A percentile compares a stretch with the other conserved stretches of the same genome.
These are phyloP conservation scores for Ogataea populi-albae DNA, from an alignment of 805 yeast genomes.

Conservation along the genomic window DNA sequence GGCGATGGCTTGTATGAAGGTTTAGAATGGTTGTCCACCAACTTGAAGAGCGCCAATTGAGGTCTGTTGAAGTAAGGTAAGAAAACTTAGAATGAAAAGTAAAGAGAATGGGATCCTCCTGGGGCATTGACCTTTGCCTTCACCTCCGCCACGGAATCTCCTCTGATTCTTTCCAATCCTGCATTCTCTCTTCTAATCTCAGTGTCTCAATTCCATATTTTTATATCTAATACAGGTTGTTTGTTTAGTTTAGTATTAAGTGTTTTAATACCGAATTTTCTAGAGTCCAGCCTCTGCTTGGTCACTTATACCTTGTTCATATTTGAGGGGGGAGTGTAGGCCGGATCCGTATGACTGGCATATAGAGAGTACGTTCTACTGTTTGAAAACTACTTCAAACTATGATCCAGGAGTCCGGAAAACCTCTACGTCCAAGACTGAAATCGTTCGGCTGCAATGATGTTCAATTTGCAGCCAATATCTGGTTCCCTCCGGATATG, in stretches of 20 bases:
- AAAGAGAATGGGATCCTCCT: conserved; percentile 9
- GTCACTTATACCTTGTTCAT: too few relatives aligned
- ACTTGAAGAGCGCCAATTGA: conserved; percentile 67
- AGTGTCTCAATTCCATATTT: conserved; percentile 7
- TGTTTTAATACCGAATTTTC: not conserved
- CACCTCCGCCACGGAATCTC: conserved; percentile 1
- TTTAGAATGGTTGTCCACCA: conserved; percentile 93
- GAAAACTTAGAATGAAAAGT: conserved; percentile 15
- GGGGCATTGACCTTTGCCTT: not conserved
- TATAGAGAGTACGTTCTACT: too few relatives aligned
- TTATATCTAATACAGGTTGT: conserved; percentile 8
- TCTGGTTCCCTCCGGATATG: too few relatives aligned
- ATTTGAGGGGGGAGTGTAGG: too few relatives aligned
- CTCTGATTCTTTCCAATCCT: conserved; percentile 1
- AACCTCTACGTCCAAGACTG: too few relatives aligned
- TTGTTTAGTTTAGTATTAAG: conserved; percentile 5
- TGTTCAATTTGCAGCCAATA: too few relatives aligned
- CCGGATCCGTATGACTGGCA: too few relatives aligned
- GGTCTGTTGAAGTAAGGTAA: conserved; percentile 4
- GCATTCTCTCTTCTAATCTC: conserved; percentile 2
- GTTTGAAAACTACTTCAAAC: too few relatives aligned
- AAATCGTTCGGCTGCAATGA: too few relatives aligned
- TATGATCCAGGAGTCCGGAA: too few relatives aligned
- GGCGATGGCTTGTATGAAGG: conserved; percentile 99
- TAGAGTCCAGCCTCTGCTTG: not conserved